A percentile compares a stretch with the other conserved stretches of the same genome.
Conservation (phyloP, 345 rosid species). For the Cardiospermum halicacabum region DNA sequence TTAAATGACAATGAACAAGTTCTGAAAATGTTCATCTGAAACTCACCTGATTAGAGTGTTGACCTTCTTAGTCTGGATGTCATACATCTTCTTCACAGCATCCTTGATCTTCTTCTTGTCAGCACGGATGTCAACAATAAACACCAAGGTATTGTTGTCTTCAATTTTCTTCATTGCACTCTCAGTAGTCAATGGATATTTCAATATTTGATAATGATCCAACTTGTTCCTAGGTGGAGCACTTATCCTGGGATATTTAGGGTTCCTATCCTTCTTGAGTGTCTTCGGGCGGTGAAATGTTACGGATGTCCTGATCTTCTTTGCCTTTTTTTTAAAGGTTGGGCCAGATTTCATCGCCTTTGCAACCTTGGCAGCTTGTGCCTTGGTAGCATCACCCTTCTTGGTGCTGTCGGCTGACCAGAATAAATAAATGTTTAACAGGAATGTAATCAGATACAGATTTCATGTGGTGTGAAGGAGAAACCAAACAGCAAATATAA, state of each 20-base stretch:
- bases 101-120: constrained; percentile 61
- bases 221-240: constrained; percentile 66
- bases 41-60: constrained; percentile 60
- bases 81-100: constrained; percentile 69
- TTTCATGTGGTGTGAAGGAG: no score
- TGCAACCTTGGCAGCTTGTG: constrained; percentile 59
- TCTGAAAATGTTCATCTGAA: neutral
- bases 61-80: constrained; percentile 60
- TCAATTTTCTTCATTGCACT: constrained; percentile 75
- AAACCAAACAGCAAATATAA: no score
- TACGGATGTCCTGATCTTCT: constrained; percentile 59
- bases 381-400: constrained; percentile 54
- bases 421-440: no score
- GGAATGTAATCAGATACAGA: no score
- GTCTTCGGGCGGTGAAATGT: constrained; percentile 65
- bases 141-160: constrained; percentile 63
- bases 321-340: constrained; percentile 48
- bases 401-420: constrained; percentile 26
- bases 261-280: constrained; percentile 49
- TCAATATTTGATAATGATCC: constrained; percentile 60
- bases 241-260: constrained; percentile 59
- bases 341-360: constrained; percentile 62
- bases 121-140: constrained; percentile 64
- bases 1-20: neutral
- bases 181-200: constrained; percentile 62